Base-by-base conservation (phyloP, 192 early-diverging fungal species). In the Gryganskiella cystojenkinii region DNA sequence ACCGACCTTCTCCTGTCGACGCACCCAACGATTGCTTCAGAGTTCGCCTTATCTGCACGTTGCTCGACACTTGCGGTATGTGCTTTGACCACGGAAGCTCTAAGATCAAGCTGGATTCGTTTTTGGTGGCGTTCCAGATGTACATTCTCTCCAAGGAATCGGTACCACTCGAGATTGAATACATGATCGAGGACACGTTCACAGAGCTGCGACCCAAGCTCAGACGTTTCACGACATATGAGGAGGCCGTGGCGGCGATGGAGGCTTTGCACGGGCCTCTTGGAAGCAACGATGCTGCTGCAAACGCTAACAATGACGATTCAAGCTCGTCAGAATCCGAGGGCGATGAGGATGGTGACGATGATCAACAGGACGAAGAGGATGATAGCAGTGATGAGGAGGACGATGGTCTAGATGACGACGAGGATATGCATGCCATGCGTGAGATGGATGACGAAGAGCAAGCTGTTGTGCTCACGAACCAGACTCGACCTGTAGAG, bases 1-100 rank as follows among this genome's bases (percentile, higher is more conserved):
- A 88, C 45, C 68, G 88, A 8, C 78, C 80, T 44, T 90, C 86
- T 56, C 86, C 86, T 17, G 72, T 93, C 6, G 98, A 99, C 70
- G 84, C 90, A 5, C 87, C 92, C 15, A 75, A 89, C 54, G 97
- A 99, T 76, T 97, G 92, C 75, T 99, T 99, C 87, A 90, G 98
- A 27, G 86, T 96, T 19, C 90, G 96, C 13, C 83, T 99, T 7
- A 86, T 86, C 50, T 95, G 94, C 84, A 91, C 92, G 3, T 65
- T 99, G 27, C 83, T 99, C 4, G 93, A 95, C 58, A 91, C 94
- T 0, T 97, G 96, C 59, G 95, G 98, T 5, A 84, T 84, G 67
- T 94, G 90, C 65, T 95, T 96, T 80, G 88, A 90, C 59, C 74
- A 89, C 46, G 90, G 93, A 5, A 82, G 71, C 22, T 74, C 86